These are phyloP conservation scores for Endoconidiophora polonica DNA, from an alignment of 2,329 filamentous ascomycete species.

Conservation along the genomic window DNA sequence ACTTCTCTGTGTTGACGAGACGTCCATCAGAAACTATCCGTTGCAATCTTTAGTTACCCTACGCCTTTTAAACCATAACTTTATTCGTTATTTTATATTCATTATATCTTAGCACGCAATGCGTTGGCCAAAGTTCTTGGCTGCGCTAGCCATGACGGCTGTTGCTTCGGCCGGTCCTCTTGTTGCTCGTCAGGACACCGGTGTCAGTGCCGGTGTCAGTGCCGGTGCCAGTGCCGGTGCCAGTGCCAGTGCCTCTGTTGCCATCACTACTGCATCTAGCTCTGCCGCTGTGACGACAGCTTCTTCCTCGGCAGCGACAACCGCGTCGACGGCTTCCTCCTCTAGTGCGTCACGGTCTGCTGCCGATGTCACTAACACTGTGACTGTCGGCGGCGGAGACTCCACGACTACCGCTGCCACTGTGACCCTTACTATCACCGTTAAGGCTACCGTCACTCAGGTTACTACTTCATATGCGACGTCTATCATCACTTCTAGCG, in stretches of 20 bases:
- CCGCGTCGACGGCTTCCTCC: constrained; percentile 1
- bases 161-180: constrained; percentile 5
- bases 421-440: constrained; percentile 19
- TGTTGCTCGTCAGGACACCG: constrained; percentile 3
- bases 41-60: too few species aligned
- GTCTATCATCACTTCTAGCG: constrained; percentile 22
- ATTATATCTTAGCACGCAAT: not conserved
- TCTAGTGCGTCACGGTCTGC: not conserved
- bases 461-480: constrained; percentile 23
- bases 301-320: not conserved
- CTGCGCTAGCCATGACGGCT: constrained; percentile 5
- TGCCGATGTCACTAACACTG: constrained; percentile 14
- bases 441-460: constrained; percentile 19
- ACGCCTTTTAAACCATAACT: too few species aligned
- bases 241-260: not conserved
- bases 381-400: constrained; percentile 4
- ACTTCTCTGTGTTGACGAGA: too few species aligned
- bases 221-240: not conserved
- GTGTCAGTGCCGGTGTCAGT: not conserved
- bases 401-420: constrained; percentile 15
- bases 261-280: not conserved
- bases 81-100: not conserved
- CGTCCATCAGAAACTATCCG: too few species aligned
- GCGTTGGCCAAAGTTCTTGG: constrained; percentile 11
- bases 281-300: not conserved